These are phyloP conservation scores for Periconia digitata DNA, from an alignment of 2,329 filamentous ascomycete species.

Conservation along the genomic window DNA sequence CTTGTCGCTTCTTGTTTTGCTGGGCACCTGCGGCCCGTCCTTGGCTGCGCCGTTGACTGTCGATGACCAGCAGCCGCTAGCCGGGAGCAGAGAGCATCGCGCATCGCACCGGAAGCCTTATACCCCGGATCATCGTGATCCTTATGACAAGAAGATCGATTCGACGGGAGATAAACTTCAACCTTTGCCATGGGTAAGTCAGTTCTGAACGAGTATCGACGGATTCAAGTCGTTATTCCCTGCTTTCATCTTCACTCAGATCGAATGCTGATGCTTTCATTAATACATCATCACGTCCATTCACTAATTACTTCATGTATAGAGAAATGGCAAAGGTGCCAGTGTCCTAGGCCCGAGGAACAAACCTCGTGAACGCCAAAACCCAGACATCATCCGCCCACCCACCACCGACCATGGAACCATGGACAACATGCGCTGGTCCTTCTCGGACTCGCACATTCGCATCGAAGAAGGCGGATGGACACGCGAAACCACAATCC, in stretches of 20 bases:
- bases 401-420: slow-evolving; percentile 73
- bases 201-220: neutral
- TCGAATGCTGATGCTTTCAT: too few relatives aligned
- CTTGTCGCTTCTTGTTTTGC: slow-evolving; percentile 30
- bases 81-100: slow-evolving; percentile 29
- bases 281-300: neutral
- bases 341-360: slow-evolving; percentile 72
- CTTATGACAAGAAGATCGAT: slow-evolving; percentile 65
- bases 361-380: slow-evolving; percentile 66
- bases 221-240: neutral
- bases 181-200: slow-evolving; percentile 59
- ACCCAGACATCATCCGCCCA: slow-evolving; percentile 70
- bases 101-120: slow-evolving; percentile 53
- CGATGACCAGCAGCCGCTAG: slow-evolving; percentile 45
- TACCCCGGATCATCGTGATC: slow-evolving; percentile 61
- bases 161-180: slow-evolving; percentile 61
- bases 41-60: slow-evolving; percentile 32
- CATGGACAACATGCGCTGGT: slow-evolving; percentile 72
- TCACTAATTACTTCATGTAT: neutral
- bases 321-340: slow-evolving; percentile 59
- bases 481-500: slow-evolving; percentile 72
- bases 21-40: slow-evolving; percentile 25
- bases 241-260: neutral
- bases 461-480: slow-evolving; percentile 70
- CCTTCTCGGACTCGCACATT: slow-evolving; percentile 50